These are phyloP conservation scores for Bipolaris bicolor DNA, from an alignment of 2,329 filamentous ascomycete species.

Conservation along the genomic window DNA sequence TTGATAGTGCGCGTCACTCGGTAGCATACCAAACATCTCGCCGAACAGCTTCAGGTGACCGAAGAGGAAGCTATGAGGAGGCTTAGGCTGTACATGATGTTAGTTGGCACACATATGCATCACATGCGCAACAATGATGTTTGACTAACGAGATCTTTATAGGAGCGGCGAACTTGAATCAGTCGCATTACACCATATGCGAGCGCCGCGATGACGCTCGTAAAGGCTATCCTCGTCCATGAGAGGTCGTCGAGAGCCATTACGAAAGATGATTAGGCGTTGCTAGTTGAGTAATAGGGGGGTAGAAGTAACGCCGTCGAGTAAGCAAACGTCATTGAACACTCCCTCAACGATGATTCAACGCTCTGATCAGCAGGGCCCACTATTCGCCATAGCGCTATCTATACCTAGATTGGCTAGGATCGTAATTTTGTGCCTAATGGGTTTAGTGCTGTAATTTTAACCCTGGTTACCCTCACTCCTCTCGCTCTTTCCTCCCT, in stretches of 20 bases:
- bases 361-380: no score
- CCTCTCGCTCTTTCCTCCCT: no score
- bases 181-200: constrained; percentile 29
- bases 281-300: neutral
- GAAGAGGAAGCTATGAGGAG: constrained; percentile 51
- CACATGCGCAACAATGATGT: neutral
- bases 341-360: no score
- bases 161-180: constrained; percentile 30
- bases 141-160: constrained; percentile 30
- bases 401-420: no score
- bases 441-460: no score
- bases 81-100: constrained; percentile 41
- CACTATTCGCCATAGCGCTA: no score
- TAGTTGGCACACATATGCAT: neutral
- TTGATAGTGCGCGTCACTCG: constrained; percentile 47
- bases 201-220: constrained; percentile 19
- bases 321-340: neutral
- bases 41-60: constrained; percentile 51
- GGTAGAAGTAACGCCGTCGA: neutral
- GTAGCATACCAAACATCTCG: constrained; percentile 42
- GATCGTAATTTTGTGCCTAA: no score
- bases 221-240: constrained; percentile 21
- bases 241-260: constrained; percentile 16
- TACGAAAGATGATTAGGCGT: neutral
- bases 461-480: no score